Conservation (phyloP, 75 land plant genomes). For the Cryptomeria japonica region DNA sequence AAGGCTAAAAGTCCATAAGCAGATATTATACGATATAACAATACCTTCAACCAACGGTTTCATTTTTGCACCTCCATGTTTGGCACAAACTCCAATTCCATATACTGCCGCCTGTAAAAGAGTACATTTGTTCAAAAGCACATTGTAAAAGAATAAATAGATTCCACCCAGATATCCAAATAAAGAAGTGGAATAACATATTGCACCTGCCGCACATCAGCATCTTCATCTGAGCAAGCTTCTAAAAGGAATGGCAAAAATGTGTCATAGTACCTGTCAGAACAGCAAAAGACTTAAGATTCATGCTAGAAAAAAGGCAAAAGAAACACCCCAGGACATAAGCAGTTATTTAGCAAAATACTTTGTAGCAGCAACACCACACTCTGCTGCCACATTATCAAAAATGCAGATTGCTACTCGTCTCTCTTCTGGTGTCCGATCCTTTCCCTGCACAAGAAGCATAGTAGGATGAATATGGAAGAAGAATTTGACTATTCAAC, state of each 20-base stretch:
- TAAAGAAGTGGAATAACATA: conserved; percentile 7
- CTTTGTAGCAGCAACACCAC: conserved; percentile 48
- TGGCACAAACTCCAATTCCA: conserved; percentile 64
- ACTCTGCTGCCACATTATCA: conserved; percentile 59
- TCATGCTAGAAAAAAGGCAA: background rate
- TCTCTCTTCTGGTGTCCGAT: conserved; percentile 40
- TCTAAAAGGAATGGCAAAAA: conserved; percentile 49
- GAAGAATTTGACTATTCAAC: background rate
- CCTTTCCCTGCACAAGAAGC: conserved; percentile 31
- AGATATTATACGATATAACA: background rate
- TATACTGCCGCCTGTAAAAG: conserved; percentile 49
- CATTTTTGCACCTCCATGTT: conserved; percentile 49
- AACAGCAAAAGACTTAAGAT: background rate
- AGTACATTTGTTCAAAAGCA: background rate
- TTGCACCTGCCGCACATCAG: conserved; percentile 53
- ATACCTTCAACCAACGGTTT: conserved; percentile 48
- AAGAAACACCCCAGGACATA: background rate
- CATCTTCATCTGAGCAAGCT: conserved; percentile 43
- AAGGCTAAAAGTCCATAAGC: background rate
- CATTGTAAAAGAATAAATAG: background rate
- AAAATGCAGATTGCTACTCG: conserved; percentile 62
- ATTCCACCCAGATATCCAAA: conserved; percentile 6
- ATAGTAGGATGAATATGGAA: background rate
- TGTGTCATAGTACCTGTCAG: conserved; percentile 43
- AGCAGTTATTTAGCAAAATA: background rate